These are phyloP conservation scores for Tulasnella sp. DNA, from an alignment of 768 basidiomycete species.

Conservation along the genomic window DNA sequence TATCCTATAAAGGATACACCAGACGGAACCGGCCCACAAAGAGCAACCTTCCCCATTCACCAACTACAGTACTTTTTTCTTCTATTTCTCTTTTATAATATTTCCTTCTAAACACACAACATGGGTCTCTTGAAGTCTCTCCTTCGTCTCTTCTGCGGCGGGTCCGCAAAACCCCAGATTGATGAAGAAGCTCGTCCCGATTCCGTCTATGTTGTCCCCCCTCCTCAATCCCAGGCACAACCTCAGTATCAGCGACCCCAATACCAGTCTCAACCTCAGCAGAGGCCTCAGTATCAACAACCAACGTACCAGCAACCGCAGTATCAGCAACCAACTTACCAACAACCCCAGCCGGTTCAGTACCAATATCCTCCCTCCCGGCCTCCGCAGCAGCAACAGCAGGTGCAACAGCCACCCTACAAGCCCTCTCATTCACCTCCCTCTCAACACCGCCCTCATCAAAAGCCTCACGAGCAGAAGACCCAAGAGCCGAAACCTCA, in stretches of 20 bases:
- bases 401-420: background rate
- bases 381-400: conserved; percentile 2
- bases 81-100: background rate
- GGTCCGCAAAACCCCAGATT: background rate
- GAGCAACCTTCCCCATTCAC: background rate
- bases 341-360: conserved; percentile 18
- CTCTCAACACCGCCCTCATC: background rate
- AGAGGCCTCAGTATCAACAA: conserved; percentile 2
- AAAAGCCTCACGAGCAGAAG: conserved; percentile 1
- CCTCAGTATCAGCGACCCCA: conserved; percentile 23
- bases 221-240: background rate
- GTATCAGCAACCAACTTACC: conserved; percentile 9
- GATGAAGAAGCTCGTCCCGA: background rate
- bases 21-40: background rate
- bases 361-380: conserved; percentile 1
- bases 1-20: conserved; percentile 2
- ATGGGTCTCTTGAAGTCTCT: conserved; percentile 8
- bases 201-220: background rate
- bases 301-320: conserved; percentile 14
- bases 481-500: background rate
- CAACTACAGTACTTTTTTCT: background rate
- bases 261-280: conserved; percentile 9
- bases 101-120: background rate
- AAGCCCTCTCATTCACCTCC: background rate
- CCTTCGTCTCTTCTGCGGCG: conserved; percentile 14